phyloP scores from a whole-genome alignment of 2,329 filamentous ascomycete species.

The Cladophialophora carrionii region DNA sequence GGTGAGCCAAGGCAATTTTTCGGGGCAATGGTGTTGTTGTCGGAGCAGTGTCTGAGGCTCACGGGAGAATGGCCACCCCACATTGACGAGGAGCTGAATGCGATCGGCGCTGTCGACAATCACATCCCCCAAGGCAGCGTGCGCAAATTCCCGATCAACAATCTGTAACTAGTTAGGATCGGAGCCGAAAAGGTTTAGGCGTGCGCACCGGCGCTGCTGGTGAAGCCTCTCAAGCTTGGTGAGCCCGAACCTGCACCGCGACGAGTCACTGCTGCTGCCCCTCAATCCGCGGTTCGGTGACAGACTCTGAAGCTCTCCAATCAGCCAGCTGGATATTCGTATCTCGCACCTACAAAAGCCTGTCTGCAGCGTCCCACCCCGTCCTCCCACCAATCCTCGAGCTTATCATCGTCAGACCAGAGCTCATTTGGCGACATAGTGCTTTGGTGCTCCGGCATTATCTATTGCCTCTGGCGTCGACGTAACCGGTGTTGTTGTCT shows the following conservation, averaged over 20 bases:
- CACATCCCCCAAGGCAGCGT: not conserved
- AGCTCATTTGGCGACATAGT: not conserved
- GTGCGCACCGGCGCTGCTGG: not conserved
- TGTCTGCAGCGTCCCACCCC: not conserved
- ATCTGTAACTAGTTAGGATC: not conserved
- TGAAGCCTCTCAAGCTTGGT: not conserved
- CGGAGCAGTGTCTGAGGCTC: not conserved
- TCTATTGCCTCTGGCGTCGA: slow-evolving; percentile 21
- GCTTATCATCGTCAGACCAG: slow-evolving; percentile 13
- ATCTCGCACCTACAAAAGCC: not conserved
- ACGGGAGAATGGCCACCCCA: not conserved
- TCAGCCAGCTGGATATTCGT: not conserved
- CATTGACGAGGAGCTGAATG: not conserved
- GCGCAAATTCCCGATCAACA: slow-evolving; percentile 4
- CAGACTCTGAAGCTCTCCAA: not conserved
- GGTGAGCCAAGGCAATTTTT: not conserved
- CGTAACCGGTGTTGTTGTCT: slow-evolving; percentile 32
- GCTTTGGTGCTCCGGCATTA: slow-evolving; percentile 7
- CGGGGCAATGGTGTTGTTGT: not conserved
- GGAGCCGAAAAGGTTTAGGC: not conserved
- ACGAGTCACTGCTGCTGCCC: slow-evolving; percentile 7
- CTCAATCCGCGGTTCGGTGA: slow-evolving; percentile 6
- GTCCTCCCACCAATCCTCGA: slow-evolving; percentile 17
- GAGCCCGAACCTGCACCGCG: slow-evolving; percentile 1
- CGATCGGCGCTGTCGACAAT: not conserved